Base-by-base conservation (phyloP, 2,329 filamentous ascomycete species). In the Moelleriella libera region DNA sequence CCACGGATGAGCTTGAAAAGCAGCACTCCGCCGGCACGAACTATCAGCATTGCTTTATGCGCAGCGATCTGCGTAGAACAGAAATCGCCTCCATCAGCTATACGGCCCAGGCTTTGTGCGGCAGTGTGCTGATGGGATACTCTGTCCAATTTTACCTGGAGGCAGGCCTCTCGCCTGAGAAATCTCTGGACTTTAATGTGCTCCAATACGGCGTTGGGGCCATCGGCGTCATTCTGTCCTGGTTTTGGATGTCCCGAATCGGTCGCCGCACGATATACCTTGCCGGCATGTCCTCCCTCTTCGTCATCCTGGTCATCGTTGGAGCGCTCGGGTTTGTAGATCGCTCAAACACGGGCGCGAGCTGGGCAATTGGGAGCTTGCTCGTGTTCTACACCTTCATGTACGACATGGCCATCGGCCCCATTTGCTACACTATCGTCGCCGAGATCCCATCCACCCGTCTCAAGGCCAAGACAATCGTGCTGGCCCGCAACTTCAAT, bases 401-500 rank as follows among this genome's bases (percentile, higher is more conserved):
- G 55, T 92, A 90, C 64, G 84, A 90, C 60, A 69, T 87, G 37
- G 83, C 84, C 0, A 85, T 92, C 46, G 86, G 86, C 29, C 88
- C 85, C 0, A 85, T 90, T 6, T 85, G 82, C 64, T 90, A 89
- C 65, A 88, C 84, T 0, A 73, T 90, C 28, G 85, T 90, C 6
- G 76, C 83, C 1, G 86, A 92, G 60, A 68, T 92, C 8, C 85
- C 84, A 0, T 85, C 85, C 0, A 76, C 83, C 7, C 74, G 86
- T 4, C 72, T 92, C 21, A 82, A 86, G 57, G 86, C 88, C 69
- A 92, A 92, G 68, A 90, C 86, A 0, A 82, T 90, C 10, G 85
- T 88, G 0, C 74, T 90, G 0, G 85, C 83, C 4, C 79, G 86
- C 47, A 82, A 49, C 8, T 40, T 41, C 5, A 51, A 51, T 31